Evolutionary conservation across 2,329 filamentous ascomycete species (phyloP).

Genomic region (Colletotrichum caudatum): DNA sequence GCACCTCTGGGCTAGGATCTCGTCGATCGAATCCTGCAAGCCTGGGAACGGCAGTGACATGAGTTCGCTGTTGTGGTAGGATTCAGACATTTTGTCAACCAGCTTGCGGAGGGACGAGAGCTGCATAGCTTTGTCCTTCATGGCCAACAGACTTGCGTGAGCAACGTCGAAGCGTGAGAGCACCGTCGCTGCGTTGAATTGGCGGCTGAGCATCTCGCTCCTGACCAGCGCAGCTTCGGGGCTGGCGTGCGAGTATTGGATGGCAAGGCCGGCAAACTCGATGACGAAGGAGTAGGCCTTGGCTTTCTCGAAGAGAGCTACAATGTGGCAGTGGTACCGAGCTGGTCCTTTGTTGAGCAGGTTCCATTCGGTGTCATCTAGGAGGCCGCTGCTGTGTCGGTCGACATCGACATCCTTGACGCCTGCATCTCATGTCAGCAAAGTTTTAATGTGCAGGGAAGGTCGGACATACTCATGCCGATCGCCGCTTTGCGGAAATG

Average conservation of each 20-base stretch:
- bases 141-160: slow-evolving; percentile 80
- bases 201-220: slow-evolving; percentile 81
- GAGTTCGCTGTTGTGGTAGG: slow-evolving; percentile 74
- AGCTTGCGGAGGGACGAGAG: slow-evolving; percentile 78
- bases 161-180: slow-evolving; percentile 86
- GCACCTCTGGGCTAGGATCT: slow-evolving; percentile 79
- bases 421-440: slow-evolving; percentile 54
- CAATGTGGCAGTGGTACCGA: slow-evolving; percentile 88
- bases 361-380: slow-evolving; percentile 81
- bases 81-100: slow-evolving; percentile 75
- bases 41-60: slow-evolving; percentile 83
- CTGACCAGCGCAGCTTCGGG: slow-evolving; percentile 59
- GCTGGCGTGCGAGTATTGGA: slow-evolving; percentile 68
- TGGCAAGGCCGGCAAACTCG: slow-evolving; percentile 82
- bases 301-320: slow-evolving; percentile 82
- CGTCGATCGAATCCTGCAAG: slow-evolving; percentile 82
- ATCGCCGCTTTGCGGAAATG: slow-evolving; percentile 87
- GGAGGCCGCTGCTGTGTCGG: slow-evolving; percentile 72
- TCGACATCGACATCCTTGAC: slow-evolving; percentile 60
- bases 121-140: slow-evolving; percentile 79
- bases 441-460: slow-evolving; percentile 3
- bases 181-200: slow-evolving; percentile 85
- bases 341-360: slow-evolving; percentile 78
- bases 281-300: slow-evolving; percentile 84
- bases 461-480: slow-evolving; percentile 76